These are phyloP conservation scores for Lactifluus pinguis DNA, from an alignment of 768 basidiomycete species.

Conservation along the genomic window DNA sequence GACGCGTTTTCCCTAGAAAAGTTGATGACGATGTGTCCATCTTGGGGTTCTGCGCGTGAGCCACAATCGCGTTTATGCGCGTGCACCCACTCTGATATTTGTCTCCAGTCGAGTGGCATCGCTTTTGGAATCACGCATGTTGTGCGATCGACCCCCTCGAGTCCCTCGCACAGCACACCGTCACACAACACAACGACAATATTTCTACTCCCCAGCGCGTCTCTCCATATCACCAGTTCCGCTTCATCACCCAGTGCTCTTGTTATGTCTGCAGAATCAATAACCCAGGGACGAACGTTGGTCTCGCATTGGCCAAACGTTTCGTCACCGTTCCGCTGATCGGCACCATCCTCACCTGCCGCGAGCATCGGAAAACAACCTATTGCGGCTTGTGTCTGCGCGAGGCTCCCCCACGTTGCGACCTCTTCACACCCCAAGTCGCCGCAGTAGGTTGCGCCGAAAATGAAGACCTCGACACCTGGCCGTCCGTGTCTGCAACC, in stretches of 20 bases:
- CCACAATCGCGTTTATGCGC: conserved; percentile 16
- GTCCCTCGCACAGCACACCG: conserved; percentile 38
- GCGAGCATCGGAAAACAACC: conserved; percentile 52
- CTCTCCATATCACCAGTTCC: conserved; percentile 53
- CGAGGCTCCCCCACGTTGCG: conserved; percentile 43
- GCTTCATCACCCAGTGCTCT: conserved; percentile 41
- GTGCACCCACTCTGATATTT: conserved; percentile 14
- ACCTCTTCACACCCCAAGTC: conserved; percentile 19
- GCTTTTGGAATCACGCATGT: conserved; percentile 62
- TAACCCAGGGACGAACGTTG: conserved; percentile 39
- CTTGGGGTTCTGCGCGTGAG: conserved; percentile 17
- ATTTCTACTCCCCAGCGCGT: conserved; percentile 21
- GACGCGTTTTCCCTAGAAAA: conserved; percentile 21
- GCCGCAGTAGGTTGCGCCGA: conserved; percentile 43
- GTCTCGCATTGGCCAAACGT: conserved; percentile 46
- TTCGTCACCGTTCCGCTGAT: conserved; percentile 34
- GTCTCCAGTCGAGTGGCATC: conserved; percentile 52
- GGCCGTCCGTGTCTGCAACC: conserved; percentile 56
- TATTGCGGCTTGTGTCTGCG: conserved; percentile 65
- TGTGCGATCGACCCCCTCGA: conserved; percentile 55
- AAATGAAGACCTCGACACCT: conserved; percentile 66
- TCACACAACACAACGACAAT: conserved; percentile 30
- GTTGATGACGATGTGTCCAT: conserved; percentile 18
- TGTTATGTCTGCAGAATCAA: conserved; percentile 70
- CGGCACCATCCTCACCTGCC: conserved; percentile 44